Conservation (phyloP, 176 grass and related monocot species). For the Saccharum officinarum region DNA sequence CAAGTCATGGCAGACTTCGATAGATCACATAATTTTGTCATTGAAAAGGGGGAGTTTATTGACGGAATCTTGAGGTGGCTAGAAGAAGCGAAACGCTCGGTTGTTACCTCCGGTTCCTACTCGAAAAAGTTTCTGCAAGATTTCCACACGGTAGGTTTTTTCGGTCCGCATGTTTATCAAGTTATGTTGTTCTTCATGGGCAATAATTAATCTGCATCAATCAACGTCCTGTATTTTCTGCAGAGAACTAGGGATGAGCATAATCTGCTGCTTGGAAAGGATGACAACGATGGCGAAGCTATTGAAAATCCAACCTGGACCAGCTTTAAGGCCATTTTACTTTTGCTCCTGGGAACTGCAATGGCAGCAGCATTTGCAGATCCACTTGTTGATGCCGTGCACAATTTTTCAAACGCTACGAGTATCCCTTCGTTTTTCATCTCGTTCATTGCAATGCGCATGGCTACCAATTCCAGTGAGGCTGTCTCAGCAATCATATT, state of each 20-base stretch:
- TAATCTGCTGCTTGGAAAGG: slow-evolving; percentile 42
- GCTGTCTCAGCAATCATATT: slow-evolving; percentile 90
- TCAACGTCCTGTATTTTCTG: slow-evolving; percentile 1
- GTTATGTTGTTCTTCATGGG: not conserved
- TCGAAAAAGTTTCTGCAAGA: slow-evolving; percentile 60
- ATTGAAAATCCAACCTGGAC: slow-evolving; percentile 60
- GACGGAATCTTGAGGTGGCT: slow-evolving; percentile 64
- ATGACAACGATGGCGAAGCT: slow-evolving; percentile 55
- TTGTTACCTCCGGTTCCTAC: slow-evolving; percentile 30
- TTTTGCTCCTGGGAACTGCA: slow-evolving; percentile 73
- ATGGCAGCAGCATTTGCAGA: slow-evolving; percentile 86
- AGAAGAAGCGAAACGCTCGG: slow-evolving; percentile 44
- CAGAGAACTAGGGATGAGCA: slow-evolving; percentile 81
- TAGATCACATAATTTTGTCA: slow-evolving; percentile 45
- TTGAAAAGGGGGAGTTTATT: slow-evolving; percentile 64
- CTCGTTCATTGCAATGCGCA: slow-evolving; percentile 88
- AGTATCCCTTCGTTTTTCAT: slow-evolving; percentile 92
- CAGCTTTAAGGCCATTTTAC: slow-evolving; percentile 55
- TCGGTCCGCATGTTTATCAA: not conserved
- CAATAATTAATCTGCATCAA: not conserved
- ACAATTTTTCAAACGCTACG: slow-evolving; percentile 81
- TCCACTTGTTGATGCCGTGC: slow-evolving; percentile 84
- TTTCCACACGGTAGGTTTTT: slow-evolving; percentile 50
- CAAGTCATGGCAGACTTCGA: slow-evolving; percentile 75
- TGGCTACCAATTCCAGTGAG: slow-evolving; percentile 96